These are phyloP conservation scores for Silene noctiflora DNA, from an alignment of 179 eudicot genomes.

Conservation along the genomic window DNA sequence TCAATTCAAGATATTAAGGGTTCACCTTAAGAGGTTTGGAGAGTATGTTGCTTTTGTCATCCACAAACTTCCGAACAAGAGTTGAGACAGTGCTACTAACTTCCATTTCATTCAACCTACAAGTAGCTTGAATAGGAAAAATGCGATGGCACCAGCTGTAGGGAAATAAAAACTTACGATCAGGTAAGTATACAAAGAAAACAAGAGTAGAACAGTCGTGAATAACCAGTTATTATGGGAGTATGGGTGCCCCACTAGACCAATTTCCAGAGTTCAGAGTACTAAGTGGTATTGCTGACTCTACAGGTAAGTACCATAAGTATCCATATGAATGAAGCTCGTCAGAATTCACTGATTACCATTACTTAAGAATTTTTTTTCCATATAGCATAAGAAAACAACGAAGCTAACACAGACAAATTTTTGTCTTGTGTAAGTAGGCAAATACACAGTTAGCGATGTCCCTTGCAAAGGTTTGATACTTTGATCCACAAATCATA, in stretches of 20 bases:
- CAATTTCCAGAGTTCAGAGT: neutral
- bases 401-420: too few species aligned
- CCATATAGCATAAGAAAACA: too few species aligned
- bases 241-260: neutral
- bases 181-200: neutral
- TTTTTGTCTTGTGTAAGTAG: too few species aligned
- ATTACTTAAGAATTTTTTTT: too few species aligned
- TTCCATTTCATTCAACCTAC: slow-evolving; percentile 57
- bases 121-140: slow-evolving; percentile 77
- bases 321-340: too few species aligned
- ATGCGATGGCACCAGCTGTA: slow-evolving; percentile 85
- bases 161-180: slow-evolving; percentile 14
- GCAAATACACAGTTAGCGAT: too few species aligned
- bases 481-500: too few species aligned
- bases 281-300: neutral
- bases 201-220: neutral
- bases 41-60: slow-evolving; percentile 34
- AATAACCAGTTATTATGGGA: neutral
- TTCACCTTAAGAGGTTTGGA: slow-evolving; percentile 59
- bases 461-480: too few species aligned
- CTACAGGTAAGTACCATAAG: neutral
- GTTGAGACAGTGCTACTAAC: slow-evolving; percentile 42
- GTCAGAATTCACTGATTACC: too few species aligned
- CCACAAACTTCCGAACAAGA: slow-evolving; percentile 55
- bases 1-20: neutral